These are phyloP conservation scores for Musa beccarii DNA, from an alignment of 176 grass and related monocot genomes.

Conservation along the genomic window DNA sequence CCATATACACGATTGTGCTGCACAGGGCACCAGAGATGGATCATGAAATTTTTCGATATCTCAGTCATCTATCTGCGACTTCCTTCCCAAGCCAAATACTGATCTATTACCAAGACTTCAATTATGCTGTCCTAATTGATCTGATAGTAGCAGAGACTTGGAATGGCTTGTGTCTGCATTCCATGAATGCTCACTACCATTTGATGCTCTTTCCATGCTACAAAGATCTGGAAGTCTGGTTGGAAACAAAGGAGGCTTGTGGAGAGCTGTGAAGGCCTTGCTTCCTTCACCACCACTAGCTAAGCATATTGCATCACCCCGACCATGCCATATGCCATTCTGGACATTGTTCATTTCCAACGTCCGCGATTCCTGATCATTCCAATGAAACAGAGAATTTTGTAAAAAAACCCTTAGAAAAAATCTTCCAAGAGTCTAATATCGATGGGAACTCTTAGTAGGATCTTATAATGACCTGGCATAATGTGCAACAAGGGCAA, in stretches of 20 bases:
- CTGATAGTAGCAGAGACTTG: constrained; percentile 34
- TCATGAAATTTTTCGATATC: not conserved
- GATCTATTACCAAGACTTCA: not conserved
- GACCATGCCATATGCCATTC: constrained; percentile 82
- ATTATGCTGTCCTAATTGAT: constrained; percentile 23
- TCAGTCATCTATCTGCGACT: not conserved
- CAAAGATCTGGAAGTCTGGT: constrained; percentile 64
- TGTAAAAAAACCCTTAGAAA: not conserved
- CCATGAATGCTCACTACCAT: constrained; percentile 28
- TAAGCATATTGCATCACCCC: constrained; percentile 87
- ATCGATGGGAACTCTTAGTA: not conserved
- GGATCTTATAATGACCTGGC: constrained; percentile 50
- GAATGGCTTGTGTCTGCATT: constrained; percentile 1
- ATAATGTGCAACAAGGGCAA: constrained; percentile 79
- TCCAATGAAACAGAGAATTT: constrained; percentile 2
- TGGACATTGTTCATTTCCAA: constrained; percentile 99
- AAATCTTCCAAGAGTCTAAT: not conserved
- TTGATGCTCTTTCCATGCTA: constrained; percentile 65
- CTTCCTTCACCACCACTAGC: constrained; percentile 48
- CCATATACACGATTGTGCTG: not conserved
- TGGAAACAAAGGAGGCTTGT: constrained; percentile 45
- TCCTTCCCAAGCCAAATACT: not conserved
- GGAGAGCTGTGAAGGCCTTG: constrained; percentile 37
- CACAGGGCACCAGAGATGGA: not conserved
- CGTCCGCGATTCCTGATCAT: constrained; percentile 74